Conservation (phyloP, 2,329 filamentous ascomycete genomes). For the Orbilia brochopaga region DNA sequence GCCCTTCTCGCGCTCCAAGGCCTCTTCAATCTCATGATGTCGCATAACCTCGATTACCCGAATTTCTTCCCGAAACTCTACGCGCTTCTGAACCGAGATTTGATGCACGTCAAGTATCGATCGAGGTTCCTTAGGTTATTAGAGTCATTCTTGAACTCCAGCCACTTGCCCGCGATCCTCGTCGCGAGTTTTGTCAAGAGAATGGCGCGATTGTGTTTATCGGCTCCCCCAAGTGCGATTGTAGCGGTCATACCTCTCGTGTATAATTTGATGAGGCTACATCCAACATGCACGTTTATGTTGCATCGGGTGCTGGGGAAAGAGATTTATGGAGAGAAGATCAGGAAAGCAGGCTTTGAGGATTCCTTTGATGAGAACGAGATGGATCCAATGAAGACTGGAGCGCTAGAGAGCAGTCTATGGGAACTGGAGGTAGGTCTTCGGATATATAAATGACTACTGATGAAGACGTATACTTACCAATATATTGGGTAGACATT, state of each 20-base stretch:
- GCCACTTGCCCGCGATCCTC: slow-evolving; percentile 86
- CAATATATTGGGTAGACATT: slow-evolving; percentile 63
- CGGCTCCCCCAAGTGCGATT: slow-evolving; percentile 85
- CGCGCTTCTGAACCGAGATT: slow-evolving; percentile 80
- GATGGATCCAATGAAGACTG: slow-evolving; percentile 79
- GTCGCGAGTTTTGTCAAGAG: slow-evolving; percentile 97
- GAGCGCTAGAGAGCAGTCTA: slow-evolving; percentile 86
- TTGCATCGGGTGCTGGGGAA: slow-evolving; percentile 77
- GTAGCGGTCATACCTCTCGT: slow-evolving; percentile 89
- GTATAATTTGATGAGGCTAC: slow-evolving; percentile 90
- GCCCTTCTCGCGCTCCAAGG: slow-evolving; percentile 88
- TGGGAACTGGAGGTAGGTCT: slow-evolving; percentile 77
- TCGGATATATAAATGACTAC: not conserved
- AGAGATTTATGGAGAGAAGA: slow-evolving; percentile 64
- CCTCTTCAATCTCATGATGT: slow-evolving; percentile 90
- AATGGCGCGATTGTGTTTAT: slow-evolving; percentile 81
- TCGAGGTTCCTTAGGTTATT: slow-evolving; percentile 91
- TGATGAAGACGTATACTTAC: slow-evolving; percentile 4
- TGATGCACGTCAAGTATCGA: slow-evolving; percentile 92
- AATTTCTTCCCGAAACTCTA: slow-evolving; percentile 94
- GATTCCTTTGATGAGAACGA: slow-evolving; percentile 82
- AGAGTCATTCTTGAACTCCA: slow-evolving; percentile 86
- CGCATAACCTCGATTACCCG: slow-evolving; percentile 94
- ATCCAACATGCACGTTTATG: slow-evolving; percentile 94
- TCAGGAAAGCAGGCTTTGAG: slow-evolving; percentile 68